These are phyloP conservation scores for Botrytis porri DNA, from an alignment of 2,329 filamentous ascomycete genomes.

Conservation along the genomic window DNA sequence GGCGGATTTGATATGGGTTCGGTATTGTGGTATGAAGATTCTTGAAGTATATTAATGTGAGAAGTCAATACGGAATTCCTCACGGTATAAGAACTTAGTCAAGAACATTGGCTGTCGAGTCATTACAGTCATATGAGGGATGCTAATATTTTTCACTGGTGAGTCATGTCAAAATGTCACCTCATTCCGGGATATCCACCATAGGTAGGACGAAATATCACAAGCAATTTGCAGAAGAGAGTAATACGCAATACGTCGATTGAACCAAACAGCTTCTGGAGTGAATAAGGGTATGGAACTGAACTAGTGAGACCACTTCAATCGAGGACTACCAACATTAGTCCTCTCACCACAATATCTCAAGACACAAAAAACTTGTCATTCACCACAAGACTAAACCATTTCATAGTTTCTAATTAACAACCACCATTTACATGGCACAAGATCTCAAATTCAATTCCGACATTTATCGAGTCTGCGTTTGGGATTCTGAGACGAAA, in stretches of 20 bases:
- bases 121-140: neutral
- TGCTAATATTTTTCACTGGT: neutral
- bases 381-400: neutral
- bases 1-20: accelerated
- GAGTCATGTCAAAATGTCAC: neutral
- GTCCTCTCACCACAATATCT: too few species aligned
- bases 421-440: too few species aligned
- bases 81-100: neutral
- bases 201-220: neutral
- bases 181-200: neutral
- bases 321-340: neutral
- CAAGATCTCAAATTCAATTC: too few species aligned
- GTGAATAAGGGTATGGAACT: neutral
- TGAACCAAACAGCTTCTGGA: neutral
- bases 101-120: accelerated
- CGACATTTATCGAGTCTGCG: accelerated
- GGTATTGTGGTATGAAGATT: too few species aligned
- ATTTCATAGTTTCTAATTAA: neutral
- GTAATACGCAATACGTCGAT: neutral
- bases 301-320: neutral
- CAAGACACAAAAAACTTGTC: neutral
- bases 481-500: neutral
- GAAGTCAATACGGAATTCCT: neutral
- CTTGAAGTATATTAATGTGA: neutral
- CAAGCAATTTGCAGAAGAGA: neutral